These are phyloP conservation scores for Suillus spraguei DNA, from an alignment of 768 basidiomycete genomes.

Conservation along the genomic window DNA sequence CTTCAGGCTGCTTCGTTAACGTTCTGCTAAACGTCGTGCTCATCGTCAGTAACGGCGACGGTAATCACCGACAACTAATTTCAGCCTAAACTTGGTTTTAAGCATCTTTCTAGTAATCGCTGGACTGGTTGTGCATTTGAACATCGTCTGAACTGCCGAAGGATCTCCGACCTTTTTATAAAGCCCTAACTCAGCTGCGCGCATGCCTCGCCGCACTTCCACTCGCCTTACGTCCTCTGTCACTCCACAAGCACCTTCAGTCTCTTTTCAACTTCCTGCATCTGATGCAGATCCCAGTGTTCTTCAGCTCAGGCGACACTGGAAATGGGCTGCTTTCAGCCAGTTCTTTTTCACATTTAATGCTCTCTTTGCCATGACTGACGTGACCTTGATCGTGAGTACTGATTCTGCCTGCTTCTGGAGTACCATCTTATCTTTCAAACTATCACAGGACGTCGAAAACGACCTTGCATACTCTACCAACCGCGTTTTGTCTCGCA, in stretches of 20 bases:
- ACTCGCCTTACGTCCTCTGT: constrained; percentile 37
- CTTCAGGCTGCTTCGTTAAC: not conserved
- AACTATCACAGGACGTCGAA: constrained; percentile 66
- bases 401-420: constrained; percentile 7
- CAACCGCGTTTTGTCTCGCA: constrained; percentile 61
- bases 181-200: constrained; percentile 37
- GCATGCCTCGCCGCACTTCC: constrained; percentile 62
- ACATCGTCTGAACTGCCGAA: constrained; percentile 24
- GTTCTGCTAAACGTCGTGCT: not conserved
- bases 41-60: constrained; percentile 3
- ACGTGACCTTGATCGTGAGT: constrained; percentile 68
- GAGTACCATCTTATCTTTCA: constrained; percentile 14
- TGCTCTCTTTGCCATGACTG: constrained; percentile 68
- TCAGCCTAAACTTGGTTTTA: not conserved
- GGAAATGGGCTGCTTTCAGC: constrained; percentile 92
- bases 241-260: constrained; percentile 30
- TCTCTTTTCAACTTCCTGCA: constrained; percentile 29
- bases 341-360: constrained; percentile 90
- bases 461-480: constrained; percentile 68
- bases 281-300: constrained; percentile 42
- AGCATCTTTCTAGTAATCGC: constrained; percentile 1
- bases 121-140: constrained; percentile 6
- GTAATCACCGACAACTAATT: constrained; percentile 3
- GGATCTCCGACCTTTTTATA: constrained; percentile 42
- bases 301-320: constrained; percentile 67